phyloP scores from a whole-genome alignment of 1,284 basidiomycete genomes.

The Pseudozyma sp. region DNA sequence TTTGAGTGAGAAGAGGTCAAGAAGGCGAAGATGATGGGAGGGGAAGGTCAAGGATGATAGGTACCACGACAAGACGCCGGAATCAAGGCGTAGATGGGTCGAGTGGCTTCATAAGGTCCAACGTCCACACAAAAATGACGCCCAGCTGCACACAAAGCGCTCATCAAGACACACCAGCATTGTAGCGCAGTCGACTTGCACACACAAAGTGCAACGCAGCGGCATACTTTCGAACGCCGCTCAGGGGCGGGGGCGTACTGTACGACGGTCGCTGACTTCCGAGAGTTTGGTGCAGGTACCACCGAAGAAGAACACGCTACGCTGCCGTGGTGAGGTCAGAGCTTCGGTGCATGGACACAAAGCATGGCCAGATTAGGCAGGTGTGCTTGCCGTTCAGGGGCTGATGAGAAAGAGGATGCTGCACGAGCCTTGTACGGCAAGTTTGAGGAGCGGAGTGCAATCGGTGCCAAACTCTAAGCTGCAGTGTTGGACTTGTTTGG shows the following conservation, averaged over 20 bases:
- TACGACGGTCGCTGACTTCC: no score
- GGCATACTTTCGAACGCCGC: no score
- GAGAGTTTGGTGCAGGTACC: no score
- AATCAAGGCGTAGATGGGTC: background rate
- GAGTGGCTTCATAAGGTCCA: background rate
- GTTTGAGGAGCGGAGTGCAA: constrained; percentile 15
- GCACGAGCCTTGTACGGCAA: background rate
- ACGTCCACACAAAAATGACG: background rate
- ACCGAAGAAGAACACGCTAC: no score
- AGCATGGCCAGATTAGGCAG: background rate
- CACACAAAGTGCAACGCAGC: no score
- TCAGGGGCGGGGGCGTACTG: no score
- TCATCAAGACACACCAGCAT: no score
- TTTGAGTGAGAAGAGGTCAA: background rate
- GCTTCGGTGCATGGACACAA: no score
- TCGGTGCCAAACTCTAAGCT: constrained; percentile 7
- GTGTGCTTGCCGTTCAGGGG: constrained; percentile 12
- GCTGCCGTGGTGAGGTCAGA: no score
- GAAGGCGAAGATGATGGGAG: background rate
- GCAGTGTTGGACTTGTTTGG: constrained; percentile 2
- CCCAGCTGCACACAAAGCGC: background rate
- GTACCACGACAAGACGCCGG: background rate
- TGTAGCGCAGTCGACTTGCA: no score
- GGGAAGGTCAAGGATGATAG: background rate
- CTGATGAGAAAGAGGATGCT: constrained; percentile 11